Conservation (phyloP, 169 alveolate species). For the Plasmodium cynomolgi region DNA sequence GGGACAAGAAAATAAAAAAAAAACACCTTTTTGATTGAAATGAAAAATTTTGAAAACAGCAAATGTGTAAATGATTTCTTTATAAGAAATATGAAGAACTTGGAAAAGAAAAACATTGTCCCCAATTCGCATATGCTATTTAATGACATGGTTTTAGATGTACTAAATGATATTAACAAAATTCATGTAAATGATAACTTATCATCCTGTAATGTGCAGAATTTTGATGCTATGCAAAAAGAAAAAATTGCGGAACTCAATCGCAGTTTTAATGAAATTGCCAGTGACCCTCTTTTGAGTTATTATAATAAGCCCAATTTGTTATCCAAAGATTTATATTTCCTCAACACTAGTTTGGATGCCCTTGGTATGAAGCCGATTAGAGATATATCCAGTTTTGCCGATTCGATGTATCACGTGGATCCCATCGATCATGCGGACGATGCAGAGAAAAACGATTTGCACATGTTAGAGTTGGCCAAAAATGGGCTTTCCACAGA, state of each 20-base stretch:
- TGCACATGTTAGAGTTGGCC: not conserved
- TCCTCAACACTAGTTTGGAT: not conserved
- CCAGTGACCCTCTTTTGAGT: conserved; percentile 6
- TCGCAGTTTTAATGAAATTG: conserved; percentile 5
- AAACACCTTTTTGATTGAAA: not conserved
- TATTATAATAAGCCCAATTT: conserved; percentile 6
- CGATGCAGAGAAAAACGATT: not conserved
- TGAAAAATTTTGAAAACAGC: conserved; percentile 8
- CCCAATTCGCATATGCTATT: conserved; percentile 12
- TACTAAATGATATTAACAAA: conserved; percentile 29
- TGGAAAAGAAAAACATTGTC: conserved; percentile 1
- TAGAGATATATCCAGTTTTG: not conserved
- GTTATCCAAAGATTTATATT: conserved; percentile 19
- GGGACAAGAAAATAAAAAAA: conserved; percentile 12
- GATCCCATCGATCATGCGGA: not conserved
- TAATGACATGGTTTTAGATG: conserved; percentile 45
- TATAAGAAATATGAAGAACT: conserved; percentile 12
- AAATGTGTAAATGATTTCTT: conserved; percentile 14
- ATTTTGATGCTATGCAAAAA: not conserved
- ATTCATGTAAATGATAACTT: conserved; percentile 22
- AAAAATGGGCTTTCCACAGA: not conserved
- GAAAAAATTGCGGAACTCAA: not conserved
- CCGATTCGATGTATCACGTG: not conserved
- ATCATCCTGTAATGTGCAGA: not conserved
- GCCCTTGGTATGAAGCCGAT: not conserved